Evolutionary conservation across 2,329 filamentous ascomycete species (phyloP), one percentile per base, ranked within the genome.

Genomic region (Rutstroemia sp.): DNA sequence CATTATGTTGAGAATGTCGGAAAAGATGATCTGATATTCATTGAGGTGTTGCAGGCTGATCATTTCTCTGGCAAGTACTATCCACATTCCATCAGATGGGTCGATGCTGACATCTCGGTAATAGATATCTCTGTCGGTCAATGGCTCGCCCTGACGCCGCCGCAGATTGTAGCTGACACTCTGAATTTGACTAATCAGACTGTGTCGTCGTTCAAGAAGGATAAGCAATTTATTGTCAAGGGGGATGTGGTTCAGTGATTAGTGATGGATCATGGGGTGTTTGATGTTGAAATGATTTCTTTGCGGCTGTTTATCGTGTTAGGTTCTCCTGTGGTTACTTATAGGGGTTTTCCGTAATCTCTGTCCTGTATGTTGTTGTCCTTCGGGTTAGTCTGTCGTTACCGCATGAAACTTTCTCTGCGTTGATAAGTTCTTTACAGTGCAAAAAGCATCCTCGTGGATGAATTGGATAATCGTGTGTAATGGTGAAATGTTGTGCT

Each of bases 1-100:
- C 87, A 92, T 67, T 92, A 89, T 67, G 86, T 92, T 54, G 87
- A 92, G 76, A 91, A 91, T 64, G 81, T 89, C 42, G 84, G 87
- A n/a, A 81, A 88, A 49, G 86, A 90, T 68, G 81, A 86, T 17
- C 71, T 92, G 2, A 83, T 89, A 67, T 87, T 91, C 70, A 73
- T 92, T 10, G 88, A 92, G 71, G 83, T 92, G 16, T 87, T 92
- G 72, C 77, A 83, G 50, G 80, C 85, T 0, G 82, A 87, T 61
- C 77, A 84, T 68, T 91, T 90, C 67, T 64, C 63, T 23, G 64
- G 64, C 64, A 55, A 42, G 10, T 19, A 42, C 16, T n/a, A n/a
- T 42, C n/a, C 39, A 42, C 19, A 58, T 58, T 27, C 7, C 1
- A 9, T 48, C 4, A 1, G 12, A 30, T 27, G 14, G 8, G 16